Evolutionary conservation across 164 flowering plant genomes (phyloP).

Genomic region (Euptelea pleiosperma): DNA sequence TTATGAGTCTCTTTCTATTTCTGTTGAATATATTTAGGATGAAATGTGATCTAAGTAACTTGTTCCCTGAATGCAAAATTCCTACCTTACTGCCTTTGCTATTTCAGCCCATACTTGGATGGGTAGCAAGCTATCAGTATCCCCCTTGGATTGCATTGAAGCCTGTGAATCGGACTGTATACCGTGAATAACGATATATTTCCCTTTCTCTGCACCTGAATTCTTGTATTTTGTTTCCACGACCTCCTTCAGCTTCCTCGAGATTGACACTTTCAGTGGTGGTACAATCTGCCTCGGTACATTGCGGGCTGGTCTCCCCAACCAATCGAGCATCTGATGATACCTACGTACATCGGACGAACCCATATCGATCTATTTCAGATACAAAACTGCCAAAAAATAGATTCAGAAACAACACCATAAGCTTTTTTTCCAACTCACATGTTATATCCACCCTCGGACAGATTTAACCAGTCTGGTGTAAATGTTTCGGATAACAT

Average conservation of each 20-base stretch:
- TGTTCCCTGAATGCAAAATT: neutral
- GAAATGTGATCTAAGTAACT: neutral
- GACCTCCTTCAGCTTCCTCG: constrained; percentile 66
- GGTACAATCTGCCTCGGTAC: constrained; percentile 71
- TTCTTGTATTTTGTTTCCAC: constrained; percentile 62
- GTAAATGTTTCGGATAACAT: constrained; percentile 66
- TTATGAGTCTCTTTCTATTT: neutral
- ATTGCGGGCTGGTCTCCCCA: constrained; percentile 59
- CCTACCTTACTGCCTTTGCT: constrained; percentile 54
- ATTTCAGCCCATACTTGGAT: constrained; percentile 68
- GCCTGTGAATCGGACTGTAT: constrained; percentile 74
- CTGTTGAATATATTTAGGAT: no score
- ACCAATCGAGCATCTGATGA: constrained; percentile 76
- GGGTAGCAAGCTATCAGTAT: constrained; percentile 80
- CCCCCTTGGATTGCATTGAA: constrained; percentile 86
- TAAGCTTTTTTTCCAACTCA: constrained; percentile 7
- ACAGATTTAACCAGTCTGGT: constrained; percentile 53
- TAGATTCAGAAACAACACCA: neutral
- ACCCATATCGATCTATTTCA: neutral
- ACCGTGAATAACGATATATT: constrained; percentile 76
- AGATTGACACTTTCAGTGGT: constrained; percentile 67
- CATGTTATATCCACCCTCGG: constrained; percentile 64
- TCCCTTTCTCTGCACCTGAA: constrained; percentile 72
- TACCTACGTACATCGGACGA: constrained; percentile 42
- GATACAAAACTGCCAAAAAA: neutral